Evolutionary conservation across 768 basidiomycete species (phyloP).

Genomic region (Trametes elegans): DNA sequence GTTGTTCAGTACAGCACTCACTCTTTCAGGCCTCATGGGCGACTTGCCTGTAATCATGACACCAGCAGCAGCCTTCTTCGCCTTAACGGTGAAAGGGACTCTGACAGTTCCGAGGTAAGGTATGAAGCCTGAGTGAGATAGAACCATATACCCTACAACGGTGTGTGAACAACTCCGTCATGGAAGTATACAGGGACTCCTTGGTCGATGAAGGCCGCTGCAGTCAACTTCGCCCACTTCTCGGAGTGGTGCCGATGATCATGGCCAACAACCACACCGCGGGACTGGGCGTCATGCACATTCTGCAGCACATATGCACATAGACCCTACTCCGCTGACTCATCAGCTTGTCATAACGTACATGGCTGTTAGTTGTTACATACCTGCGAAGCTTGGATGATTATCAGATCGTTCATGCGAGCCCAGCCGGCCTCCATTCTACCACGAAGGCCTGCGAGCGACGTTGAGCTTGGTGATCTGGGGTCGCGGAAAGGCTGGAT

Average conservation of each 20-base stretch:
- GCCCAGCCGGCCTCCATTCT: conserved; percentile 88
- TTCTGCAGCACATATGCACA: conserved; percentile 64
- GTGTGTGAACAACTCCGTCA: conserved; percentile 74
- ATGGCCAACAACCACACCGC: conserved; percentile 81
- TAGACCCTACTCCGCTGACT: conserved; percentile 61
- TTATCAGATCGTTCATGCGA: conserved; percentile 86
- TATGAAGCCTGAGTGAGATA: neutral
- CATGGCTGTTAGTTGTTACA: neutral
- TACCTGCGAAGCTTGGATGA: conserved; percentile 82
- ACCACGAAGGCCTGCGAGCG: conserved; percentile 61
- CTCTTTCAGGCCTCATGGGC: too few species aligned
- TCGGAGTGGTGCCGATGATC: conserved; percentile 84
- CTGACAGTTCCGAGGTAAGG: conserved; percentile 33
- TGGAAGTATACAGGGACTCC: conserved; percentile 70
- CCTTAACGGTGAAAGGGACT: conserved; percentile 76
- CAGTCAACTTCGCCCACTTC: conserved; percentile 74
- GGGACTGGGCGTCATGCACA: conserved; percentile 48
- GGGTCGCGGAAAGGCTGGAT: neutral
- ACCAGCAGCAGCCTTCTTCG: conserved; percentile 69
- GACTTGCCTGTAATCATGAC: conserved; percentile 84
- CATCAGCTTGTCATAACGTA: neutral
- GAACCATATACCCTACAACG: conserved; percentile 47
- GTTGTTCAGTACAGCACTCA: too few species aligned
- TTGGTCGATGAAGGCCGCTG: conserved; percentile 61
- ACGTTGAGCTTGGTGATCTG: neutral